Evolutionary conservation across 2,329 filamentous ascomycete genomes (phyloP).

Genomic region (Hysterium pulicare): DNA sequence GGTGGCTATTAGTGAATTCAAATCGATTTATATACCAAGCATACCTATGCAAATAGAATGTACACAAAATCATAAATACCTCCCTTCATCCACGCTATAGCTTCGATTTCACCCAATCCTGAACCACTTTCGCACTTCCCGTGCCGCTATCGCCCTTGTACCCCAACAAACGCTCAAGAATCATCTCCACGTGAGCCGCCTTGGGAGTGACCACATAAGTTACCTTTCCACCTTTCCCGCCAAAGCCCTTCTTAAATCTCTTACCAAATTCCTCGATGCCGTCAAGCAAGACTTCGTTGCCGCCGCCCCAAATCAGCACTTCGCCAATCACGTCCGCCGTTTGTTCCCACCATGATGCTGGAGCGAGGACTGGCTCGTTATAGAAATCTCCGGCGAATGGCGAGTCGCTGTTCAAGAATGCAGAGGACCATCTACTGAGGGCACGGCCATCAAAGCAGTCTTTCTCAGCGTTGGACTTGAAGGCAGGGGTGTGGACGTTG

Average conservation of each 20-base stretch:
- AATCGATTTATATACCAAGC: too few species aligned
- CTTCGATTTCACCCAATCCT: slow-evolving; percentile 38
- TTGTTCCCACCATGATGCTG: slow-evolving; percentile 52
- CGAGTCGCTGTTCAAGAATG: slow-evolving; percentile 44
- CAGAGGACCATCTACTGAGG: slow-evolving; percentile 45
- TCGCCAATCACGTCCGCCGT: slow-evolving; percentile 44
- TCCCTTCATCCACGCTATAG: too few species aligned
- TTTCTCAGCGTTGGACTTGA: slow-evolving; percentile 46
- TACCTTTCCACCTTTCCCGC: slow-evolving; percentile 25
- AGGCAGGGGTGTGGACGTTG: slow-evolving; percentile 42
- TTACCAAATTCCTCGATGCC: slow-evolving; percentile 51
- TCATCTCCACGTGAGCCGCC: slow-evolving; percentile 42
- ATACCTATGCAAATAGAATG: too few species aligned
- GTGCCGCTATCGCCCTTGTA: slow-evolving; percentile 36
- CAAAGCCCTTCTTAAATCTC: slow-evolving; percentile 44
- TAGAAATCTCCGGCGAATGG: slow-evolving; percentile 53
- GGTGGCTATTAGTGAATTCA: too few species aligned
- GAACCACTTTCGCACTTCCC: slow-evolving; percentile 33
- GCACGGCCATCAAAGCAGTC: slow-evolving; percentile 48
- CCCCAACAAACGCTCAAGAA: slow-evolving; percentile 39
- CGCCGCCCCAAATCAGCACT: slow-evolving; percentile 54
- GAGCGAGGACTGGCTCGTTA: slow-evolving; percentile 50
- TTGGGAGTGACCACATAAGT: slow-evolving; percentile 35
- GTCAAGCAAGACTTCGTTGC: slow-evolving; percentile 56
- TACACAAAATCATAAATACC: too few species aligned